Conservation (phyloP, 768 basidiomycete genomes). For the Rhizopogon roseolus region DNA sequence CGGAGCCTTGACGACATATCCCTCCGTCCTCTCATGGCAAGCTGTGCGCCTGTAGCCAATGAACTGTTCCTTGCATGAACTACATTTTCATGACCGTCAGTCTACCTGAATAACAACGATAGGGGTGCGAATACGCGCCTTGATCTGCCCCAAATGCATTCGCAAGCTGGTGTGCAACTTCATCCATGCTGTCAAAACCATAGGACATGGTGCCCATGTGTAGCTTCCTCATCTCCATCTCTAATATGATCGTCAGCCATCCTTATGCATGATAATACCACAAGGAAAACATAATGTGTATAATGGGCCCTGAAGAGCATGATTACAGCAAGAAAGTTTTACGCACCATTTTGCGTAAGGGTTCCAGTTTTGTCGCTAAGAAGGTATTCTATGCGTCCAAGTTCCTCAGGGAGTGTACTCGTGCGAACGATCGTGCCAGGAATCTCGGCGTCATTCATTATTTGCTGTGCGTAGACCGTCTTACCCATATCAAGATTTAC, state of each 20-base stretch:
- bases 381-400: conserved; percentile 92
- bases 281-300: too few species aligned
- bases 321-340: background rate
- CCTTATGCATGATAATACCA: background rate
- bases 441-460: conserved; percentile 91
- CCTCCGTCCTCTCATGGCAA: conserved; percentile 82
- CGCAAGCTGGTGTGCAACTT: conserved; percentile 89
- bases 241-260: conserved; percentile 33
- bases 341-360: conserved; percentile 89
- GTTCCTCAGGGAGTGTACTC: conserved; percentile 95
- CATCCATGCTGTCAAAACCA: conserved; percentile 98
- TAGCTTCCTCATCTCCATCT: conserved; percentile 99
- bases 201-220: conserved; percentile 99
- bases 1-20: conserved; percentile 94
- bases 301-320: background rate
- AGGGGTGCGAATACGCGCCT: conserved; percentile 26
- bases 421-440: conserved; percentile 95
- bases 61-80: conserved; percentile 49
- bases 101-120: background rate
- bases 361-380: conserved; percentile 98
- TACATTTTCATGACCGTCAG: conserved; percentile 5
- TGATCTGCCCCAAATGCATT: conserved; percentile 75
- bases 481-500: conserved; percentile 99
- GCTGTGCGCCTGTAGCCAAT: conserved; percentile 67
- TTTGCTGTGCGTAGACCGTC: conserved; percentile 93